Evolutionary conservation across 1,284 basidiomycete species (phyloP).

Genomic region (Naganishia sp.): DNA sequence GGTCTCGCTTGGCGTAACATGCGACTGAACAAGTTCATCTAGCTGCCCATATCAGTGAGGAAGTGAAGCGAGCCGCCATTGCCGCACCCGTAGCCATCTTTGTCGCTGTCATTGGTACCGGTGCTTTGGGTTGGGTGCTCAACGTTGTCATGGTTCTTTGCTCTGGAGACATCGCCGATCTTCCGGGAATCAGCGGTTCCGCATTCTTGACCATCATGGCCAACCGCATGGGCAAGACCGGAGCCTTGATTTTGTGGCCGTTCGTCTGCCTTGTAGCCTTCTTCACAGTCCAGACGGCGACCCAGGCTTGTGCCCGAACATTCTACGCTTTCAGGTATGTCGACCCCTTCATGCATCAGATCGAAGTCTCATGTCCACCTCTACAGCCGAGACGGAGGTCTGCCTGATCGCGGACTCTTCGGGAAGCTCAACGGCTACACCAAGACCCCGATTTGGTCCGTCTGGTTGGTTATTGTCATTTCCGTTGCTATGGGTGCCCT

Average conservation of each 20-base stretch:
- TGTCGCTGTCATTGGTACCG: constrained; percentile 84
- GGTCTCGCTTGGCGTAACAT: background rate
- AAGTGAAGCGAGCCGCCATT: constrained; percentile 83
- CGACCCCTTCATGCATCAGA: background rate
- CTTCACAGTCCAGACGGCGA: constrained; percentile 74
- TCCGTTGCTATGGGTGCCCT: constrained; percentile 61
- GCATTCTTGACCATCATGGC: constrained; percentile 76
- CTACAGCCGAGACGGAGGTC: constrained; percentile 56
- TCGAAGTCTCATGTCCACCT: background rate
- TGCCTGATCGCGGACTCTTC: constrained; percentile 80
- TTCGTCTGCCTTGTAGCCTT: constrained; percentile 66
- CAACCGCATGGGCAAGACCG: constrained; percentile 68
- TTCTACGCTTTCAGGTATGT: constrained; percentile 83
- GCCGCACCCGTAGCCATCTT: constrained; percentile 81
- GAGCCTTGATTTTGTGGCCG: constrained; percentile 71
- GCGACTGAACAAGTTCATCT: constrained; percentile 39
- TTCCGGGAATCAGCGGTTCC: constrained; percentile 65
- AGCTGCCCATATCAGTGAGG: constrained; percentile 85
- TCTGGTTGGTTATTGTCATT: constrained; percentile 73
- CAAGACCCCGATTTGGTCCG: constrained; percentile 76
- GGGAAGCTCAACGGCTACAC: constrained; percentile 67
- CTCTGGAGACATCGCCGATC: constrained; percentile 56
- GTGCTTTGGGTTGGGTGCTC: constrained; percentile 76
- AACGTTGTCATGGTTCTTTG: constrained; percentile 82
- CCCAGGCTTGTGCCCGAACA: constrained; percentile 84